These are phyloP conservation scores for Pythium utonaiense DNA, from an alignment of 352 stramenopile genomes.

Conservation along the genomic window DNA sequence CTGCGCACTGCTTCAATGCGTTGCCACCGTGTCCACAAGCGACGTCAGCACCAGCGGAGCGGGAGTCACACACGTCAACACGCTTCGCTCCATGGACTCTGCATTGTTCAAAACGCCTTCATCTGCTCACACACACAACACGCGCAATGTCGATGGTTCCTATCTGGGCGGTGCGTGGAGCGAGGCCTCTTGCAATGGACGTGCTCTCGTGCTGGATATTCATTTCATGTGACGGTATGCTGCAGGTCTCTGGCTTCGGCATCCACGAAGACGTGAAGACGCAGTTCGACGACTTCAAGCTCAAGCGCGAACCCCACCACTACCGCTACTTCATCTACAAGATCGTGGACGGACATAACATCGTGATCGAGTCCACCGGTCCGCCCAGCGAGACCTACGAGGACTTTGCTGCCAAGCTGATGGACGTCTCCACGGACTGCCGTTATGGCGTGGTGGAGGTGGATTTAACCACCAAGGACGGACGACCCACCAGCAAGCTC, in stretches of 20 bases:
- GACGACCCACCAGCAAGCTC: constrained; percentile 86
- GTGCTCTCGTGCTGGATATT: too few relatives aligned
- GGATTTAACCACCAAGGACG: constrained; percentile 87
- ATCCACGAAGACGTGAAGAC: constrained; percentile 90
- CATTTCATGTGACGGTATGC: too few relatives aligned
- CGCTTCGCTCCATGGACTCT: too few relatives aligned
- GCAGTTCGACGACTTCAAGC: constrained; percentile 95
- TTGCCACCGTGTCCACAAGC: too few relatives aligned
- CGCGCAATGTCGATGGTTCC: too few relatives aligned
- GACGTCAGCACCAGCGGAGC: too few relatives aligned
- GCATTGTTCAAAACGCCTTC: too few relatives aligned
- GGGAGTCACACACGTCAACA: too few relatives aligned
- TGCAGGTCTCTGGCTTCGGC: constrained; percentile 90
- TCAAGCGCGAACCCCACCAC: constrained; percentile 90
- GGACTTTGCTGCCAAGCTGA: constrained; percentile 81
- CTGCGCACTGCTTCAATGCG: too few relatives aligned
- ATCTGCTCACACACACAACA: too few relatives aligned
- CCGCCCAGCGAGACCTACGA: constrained; percentile 77
- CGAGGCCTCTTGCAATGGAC: too few relatives aligned
- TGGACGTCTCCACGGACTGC: constrained; percentile 72
- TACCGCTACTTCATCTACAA: constrained; percentile 96
- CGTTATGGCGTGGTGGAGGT: constrained; percentile 88
- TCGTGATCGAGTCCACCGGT: constrained; percentile 90
- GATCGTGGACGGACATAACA: constrained; percentile 91
- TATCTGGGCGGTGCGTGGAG: too few relatives aligned